Conservation (phyloP, 306 rosid genomes). For the Vicia faba region DNA sequence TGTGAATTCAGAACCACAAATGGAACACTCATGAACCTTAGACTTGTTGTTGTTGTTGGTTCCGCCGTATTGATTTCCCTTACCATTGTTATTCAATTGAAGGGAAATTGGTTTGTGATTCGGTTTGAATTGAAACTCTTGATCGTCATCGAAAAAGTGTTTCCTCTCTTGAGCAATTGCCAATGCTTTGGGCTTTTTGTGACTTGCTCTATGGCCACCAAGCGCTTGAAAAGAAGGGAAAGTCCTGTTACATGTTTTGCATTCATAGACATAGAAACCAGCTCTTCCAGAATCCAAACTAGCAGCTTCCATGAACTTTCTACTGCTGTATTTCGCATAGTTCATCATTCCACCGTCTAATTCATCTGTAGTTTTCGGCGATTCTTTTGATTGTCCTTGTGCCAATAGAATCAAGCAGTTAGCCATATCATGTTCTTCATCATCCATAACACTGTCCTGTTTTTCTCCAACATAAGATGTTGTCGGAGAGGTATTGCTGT, state of each 20-base stretch:
- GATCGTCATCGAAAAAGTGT: constrained; percentile 47
- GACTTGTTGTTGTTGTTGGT: constrained; percentile 44
- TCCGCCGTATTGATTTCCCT: constrained; percentile 40
- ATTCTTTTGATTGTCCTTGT: constrained; percentile 61
- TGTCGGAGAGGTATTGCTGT: constrained; percentile 37
- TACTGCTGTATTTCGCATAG: constrained; percentile 50
- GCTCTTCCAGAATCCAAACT: constrained; percentile 39
- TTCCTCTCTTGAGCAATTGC: constrained; percentile 36
- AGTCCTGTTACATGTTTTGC: constrained; percentile 79
- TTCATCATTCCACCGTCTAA: constrained; percentile 32
- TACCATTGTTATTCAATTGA: constrained; percentile 50
- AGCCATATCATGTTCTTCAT: constrained; percentile 90
- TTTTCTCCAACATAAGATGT: constrained; percentile 43
- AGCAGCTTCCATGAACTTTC: constrained; percentile 61
- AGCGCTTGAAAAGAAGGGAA: constrained; percentile 90
- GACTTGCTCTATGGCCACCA: constrained; percentile 90
- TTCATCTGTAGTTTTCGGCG: constrained; percentile 31
- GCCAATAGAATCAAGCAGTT: constrained; percentile 84
- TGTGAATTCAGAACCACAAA: constrained; percentile 80
- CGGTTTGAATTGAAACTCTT: constrained; percentile 47
- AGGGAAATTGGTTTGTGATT: constrained; percentile 44
- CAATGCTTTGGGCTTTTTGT: constrained; percentile 70
- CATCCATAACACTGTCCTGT: constrained; percentile 42
- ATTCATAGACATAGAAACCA: constrained; percentile 66
- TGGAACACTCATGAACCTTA: constrained; percentile 80